Evolutionary conservation across 768 basidiomycete species (phyloP), one percentile per base, ranked within the genome.

Genomic region (Tylopilus sp.): DNA sequence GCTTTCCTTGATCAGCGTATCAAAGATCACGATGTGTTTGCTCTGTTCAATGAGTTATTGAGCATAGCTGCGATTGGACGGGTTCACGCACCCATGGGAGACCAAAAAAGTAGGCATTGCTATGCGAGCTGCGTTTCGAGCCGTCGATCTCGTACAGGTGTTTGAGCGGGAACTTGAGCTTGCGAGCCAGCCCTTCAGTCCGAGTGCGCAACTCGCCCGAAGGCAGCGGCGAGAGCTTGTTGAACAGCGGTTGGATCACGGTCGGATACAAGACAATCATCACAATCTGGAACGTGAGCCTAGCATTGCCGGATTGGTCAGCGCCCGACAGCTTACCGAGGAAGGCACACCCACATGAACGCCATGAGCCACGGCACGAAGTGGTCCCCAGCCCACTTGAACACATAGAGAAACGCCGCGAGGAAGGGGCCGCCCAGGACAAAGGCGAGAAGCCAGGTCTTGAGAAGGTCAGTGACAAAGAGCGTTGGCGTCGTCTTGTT

Each of bases 81-180:
- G 12, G 6, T 15, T 4, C 11, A 72, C 76, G 38, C 44, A 91
- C 91, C 88, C 93, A 95, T 1, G 95, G 95, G 12, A 98, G 79
- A 52, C 95, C 95, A 57, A 93, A 98, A 77, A 98, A 98, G 74
- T 97, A 98, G n/a, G 95, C 95, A 58, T 98, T 98, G 59, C 86
- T 89, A 71, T 99, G 95, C 3, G 91, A 88, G 70, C 88, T 91
- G 43, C 95, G 83, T 74, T 97, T 97, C 31, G 89, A 93, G 25
- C 97, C 97, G 65, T 98, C 95, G 59, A 98, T 98, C 67, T 97
- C 93, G 67, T 95, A 98, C 26, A 28, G 10, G 26, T 95, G 88
- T 64, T 88, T 97, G 50, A 98, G 74, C 0, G 97, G 95, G 80
- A 98, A 99, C 51, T 86, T 83, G 61, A 98, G 85, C 62, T 85